phyloP scores from a whole-genome alignment of 1,284 basidiomycete species.

The Xanthoconium separans region DNA sequence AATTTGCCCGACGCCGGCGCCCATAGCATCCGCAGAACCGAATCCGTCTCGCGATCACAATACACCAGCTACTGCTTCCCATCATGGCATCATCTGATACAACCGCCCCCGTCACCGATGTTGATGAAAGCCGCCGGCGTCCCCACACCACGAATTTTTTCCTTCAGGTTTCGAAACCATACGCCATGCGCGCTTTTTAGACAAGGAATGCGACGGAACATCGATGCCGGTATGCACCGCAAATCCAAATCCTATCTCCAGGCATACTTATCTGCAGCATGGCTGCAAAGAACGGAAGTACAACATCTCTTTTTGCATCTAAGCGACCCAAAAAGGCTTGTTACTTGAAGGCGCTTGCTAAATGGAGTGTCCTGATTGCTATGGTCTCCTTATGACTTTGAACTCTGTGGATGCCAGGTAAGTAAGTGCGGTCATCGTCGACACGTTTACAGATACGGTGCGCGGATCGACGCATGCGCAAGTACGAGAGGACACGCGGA shows the following conservation, averaged over 20 bases:
- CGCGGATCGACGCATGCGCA: conserved; percentile 3
- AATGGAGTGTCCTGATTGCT: no score
- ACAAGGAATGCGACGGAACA: conserved; percentile 1
- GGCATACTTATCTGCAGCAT: background rate
- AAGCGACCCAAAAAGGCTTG: no score
- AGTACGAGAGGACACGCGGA: background rate
- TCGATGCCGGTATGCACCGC: conserved; percentile 1
- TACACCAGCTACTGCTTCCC: no score
- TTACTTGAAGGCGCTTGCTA: no score
- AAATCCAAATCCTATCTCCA: background rate
- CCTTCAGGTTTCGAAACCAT: background rate
- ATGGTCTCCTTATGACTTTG: no score
- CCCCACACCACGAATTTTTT: background rate
- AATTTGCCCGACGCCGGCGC: no score
- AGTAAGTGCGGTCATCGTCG: background rate
- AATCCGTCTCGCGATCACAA: background rate
- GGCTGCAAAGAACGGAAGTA: no score
- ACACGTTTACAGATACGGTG: background rate
- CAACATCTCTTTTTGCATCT: no score
- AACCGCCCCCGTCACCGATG: no score
- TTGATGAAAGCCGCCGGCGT: no score
- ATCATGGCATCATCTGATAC: background rate
- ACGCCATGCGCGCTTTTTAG: no score
- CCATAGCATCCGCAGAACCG: background rate
- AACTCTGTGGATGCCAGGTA: background rate